These are phyloP conservation scores for Pseudogymnoascus sp. DNA, from an alignment of 2,329 filamentous ascomycete species.

Conservation along the genomic window DNA sequence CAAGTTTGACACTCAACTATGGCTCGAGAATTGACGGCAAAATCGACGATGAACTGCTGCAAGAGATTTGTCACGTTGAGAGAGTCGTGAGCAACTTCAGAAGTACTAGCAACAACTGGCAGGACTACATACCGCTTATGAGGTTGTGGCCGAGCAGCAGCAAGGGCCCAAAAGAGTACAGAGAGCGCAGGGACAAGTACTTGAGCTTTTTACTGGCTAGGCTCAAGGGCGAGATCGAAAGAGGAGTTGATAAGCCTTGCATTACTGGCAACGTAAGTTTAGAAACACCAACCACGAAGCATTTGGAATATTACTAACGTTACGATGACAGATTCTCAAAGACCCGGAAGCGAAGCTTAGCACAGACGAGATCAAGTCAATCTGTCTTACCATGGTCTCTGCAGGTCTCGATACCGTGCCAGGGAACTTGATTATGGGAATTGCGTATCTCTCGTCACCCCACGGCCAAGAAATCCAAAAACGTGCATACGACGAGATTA, in stretches of 20 bases:
- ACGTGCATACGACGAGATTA: slow-evolving; percentile 63
- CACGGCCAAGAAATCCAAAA: slow-evolving; percentile 65
- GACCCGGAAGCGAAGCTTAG: slow-evolving; percentile 35
- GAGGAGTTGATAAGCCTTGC: slow-evolving; percentile 60
- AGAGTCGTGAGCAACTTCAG: slow-evolving; percentile 69
- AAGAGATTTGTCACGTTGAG: slow-evolving; percentile 71
- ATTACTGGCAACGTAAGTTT: slow-evolving; percentile 57
- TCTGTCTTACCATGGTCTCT: slow-evolving; percentile 76
- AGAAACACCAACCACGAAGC: not conserved
- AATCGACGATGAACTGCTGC: slow-evolving; percentile 58
- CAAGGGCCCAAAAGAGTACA: slow-evolving; percentile 56
- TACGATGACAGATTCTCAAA: slow-evolving; percentile 17
- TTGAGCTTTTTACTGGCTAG: slow-evolving; percentile 52
- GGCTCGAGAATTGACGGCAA: slow-evolving; percentile 68
- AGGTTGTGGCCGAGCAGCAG: slow-evolving; percentile 58
- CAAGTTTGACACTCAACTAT: slow-evolving; percentile 71
- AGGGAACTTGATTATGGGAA: slow-evolving; percentile 71
- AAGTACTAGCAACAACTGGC: slow-evolving; percentile 76
- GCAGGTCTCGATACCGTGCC: slow-evolving; percentile 78
- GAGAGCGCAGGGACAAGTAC: slow-evolving; percentile 61
- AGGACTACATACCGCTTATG: slow-evolving; percentile 74
- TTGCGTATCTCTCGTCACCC: slow-evolving; percentile 65
- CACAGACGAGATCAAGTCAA: slow-evolving; percentile 67
- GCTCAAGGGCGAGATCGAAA: slow-evolving; percentile 53
- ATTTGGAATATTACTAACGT: slow-evolving; percentile 48